Evolutionary conservation across 2,329 filamentous ascomycete genomes (phyloP), one percentile per base, ranked within the genome.

Genomic region (Diaporthe capsici): DNA sequence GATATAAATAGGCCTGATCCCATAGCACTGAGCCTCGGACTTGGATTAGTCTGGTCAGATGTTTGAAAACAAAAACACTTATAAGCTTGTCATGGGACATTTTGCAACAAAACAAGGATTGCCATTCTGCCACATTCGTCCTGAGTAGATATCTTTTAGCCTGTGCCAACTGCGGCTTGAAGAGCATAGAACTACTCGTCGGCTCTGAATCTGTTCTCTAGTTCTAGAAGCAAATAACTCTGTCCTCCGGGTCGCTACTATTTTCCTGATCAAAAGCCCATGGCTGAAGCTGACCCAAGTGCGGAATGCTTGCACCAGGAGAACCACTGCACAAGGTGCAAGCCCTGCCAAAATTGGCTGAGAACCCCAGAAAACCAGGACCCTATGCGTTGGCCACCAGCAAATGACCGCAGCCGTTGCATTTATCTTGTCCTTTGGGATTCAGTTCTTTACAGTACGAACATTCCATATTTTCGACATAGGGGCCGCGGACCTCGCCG

Each of bases 31-130:
- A 28, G n/a, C 8, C n/a, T 25, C 22, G 5, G 10, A 3, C 3
- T 4, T 5, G 22, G 9, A 12, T 1, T 5, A 0, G 10, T 13
- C 9, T 13, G 10, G 9, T 25, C 22, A n/a, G 1, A 25, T 13
- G 22, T 53, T 22, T 5, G 0, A 25, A 15, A 25, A 53, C n/a
- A 15, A 25, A 25, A 53, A 6, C 1, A 10, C n/a, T 15, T 15
- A 25, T 12, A 13, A 53, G 22, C 1, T 25, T 25, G 2, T 53
- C 25, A 28, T 17, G 17, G 4, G 25, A 31, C 3, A 9, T 31
- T 2, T 2, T 9, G 1, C 13, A 31, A 28, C 3, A 2, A 3
- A 31, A 55, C 5, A 28, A 17, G 51, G 13, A 55, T 55, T 55
- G 13, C 25, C 13, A 28, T 31, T 55, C 13, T 31, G 51, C 13